phyloP scores from a whole-genome alignment of 352 stramenopile species.

The Phytophthora capsici region DNA sequence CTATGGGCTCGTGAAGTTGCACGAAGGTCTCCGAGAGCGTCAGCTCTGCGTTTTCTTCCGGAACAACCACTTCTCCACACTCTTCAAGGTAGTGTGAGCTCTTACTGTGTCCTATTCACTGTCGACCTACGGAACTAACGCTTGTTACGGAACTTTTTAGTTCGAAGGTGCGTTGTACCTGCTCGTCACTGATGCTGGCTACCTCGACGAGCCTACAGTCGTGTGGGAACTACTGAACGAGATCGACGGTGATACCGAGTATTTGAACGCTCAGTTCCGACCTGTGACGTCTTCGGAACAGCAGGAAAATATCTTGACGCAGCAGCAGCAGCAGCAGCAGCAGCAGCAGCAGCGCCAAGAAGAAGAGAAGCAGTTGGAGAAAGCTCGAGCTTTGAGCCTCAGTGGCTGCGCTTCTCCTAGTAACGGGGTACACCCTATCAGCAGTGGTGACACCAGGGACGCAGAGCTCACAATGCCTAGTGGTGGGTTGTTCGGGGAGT shows the following conservation, averaged over 20 bases:
- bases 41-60: slow-evolving; percentile 97
- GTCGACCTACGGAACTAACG: too few species aligned
- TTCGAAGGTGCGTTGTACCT: slow-evolving; percentile 94
- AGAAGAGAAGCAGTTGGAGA: slow-evolving; percentile 25
- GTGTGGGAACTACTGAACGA: slow-evolving; percentile 96
- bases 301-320: slow-evolving; percentile 71
- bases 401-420: slow-evolving; percentile 7
- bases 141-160: slow-evolving; percentile 37
- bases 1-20: slow-evolving; percentile 92
- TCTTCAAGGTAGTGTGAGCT: slow-evolving; percentile 89
- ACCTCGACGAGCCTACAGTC: slow-evolving; percentile 92
- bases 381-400: slow-evolving; percentile 26
- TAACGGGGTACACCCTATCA: neutral
- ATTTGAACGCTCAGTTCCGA: slow-evolving; percentile 72
- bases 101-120: neutral
- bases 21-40: slow-evolving; percentile 91
- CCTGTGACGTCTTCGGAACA: slow-evolving; percentile 69
- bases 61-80: slow-evolving; percentile 98
- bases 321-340: slow-evolving; percentile 56
- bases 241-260: slow-evolving; percentile 86
- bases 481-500: slow-evolving; percentile 19
- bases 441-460: slow-evolving; percentile 9
- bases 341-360: slow-evolving; percentile 33
- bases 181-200: slow-evolving; percentile 97
- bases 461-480: slow-evolving; percentile 22